phyloP scores from a whole-genome alignment of 2,329 filamentous ascomycete genomes.

The Phoma herbarum region DNA sequence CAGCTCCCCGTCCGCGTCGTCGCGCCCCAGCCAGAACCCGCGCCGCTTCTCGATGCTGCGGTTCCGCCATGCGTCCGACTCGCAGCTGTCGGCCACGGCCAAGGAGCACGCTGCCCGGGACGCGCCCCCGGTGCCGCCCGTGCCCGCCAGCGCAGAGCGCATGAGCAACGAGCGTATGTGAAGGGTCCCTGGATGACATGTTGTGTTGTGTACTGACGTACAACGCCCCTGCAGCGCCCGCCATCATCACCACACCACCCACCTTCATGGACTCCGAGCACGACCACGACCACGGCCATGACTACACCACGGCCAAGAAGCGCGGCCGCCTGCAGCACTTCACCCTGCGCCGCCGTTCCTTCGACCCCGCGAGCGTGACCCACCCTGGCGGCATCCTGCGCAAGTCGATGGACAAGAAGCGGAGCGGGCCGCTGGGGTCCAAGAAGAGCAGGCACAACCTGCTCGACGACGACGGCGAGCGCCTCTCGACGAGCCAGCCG shows the following conservation, averaged over 20 bases:
- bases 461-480: slow-evolving; percentile 56
- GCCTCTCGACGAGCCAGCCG: slow-evolving; percentile 66
- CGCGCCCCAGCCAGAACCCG: slow-evolving; percentile 48
- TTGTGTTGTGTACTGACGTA: slow-evolving; percentile 34
- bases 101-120: slow-evolving; percentile 71
- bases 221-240: slow-evolving; percentile 55
- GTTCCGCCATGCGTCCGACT: slow-evolving; percentile 92
- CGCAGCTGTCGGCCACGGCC: slow-evolving; percentile 79
- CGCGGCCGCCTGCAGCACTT: slow-evolving; percentile 49
- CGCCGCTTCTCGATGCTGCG: slow-evolving; percentile 74
- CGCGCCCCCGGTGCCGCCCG: slow-evolving; percentile 38
- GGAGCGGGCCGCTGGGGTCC: slow-evolving; percentile 36
- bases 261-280: slow-evolving; percentile 61
- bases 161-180: slow-evolving; percentile 9
- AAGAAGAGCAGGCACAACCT: slow-evolving; percentile 41
- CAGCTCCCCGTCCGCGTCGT: slow-evolving; percentile 29
- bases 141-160: slow-evolving; percentile 36
- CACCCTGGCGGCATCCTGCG: slow-evolving; percentile 39
- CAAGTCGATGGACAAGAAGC: slow-evolving; percentile 50
- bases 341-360: slow-evolving; percentile 47
- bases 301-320: slow-evolving; percentile 31
- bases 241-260: slow-evolving; percentile 91
- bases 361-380: slow-evolving; percentile 46
- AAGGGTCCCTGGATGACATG: neutral
- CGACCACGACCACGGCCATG: neutral